A percentile compares a stretch with the other conserved stretches of the same genome.
These are phyloP conservation scores for Aureobasidium namibiae DNA, from an alignment of 2,329 filamentous ascomycete genomes.

Conservation along the genomic window DNA sequence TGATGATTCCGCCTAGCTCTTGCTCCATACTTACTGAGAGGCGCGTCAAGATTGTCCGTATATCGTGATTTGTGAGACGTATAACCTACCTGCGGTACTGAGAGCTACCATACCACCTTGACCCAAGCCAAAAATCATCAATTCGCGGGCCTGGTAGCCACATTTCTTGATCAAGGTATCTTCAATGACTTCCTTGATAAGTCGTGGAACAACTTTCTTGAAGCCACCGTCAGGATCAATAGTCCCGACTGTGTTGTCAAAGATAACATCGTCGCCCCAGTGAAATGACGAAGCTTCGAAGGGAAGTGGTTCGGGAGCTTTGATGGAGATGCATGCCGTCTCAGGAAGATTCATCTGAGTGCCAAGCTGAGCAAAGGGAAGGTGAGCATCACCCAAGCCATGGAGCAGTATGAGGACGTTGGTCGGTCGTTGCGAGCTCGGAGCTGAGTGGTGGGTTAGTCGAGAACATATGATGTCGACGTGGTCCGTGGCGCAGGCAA, in stretches of 20 bases:
- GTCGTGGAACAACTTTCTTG: slow-evolving; percentile 31
- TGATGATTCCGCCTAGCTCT: slow-evolving; percentile 52
- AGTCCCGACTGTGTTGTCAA: slow-evolving; percentile 41
- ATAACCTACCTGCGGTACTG: slow-evolving; percentile 31
- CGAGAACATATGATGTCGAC: neutral
- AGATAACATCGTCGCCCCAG: slow-evolving; percentile 53
- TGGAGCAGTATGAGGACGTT: slow-evolving; percentile 77
- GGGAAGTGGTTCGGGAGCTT: slow-evolving; percentile 61
- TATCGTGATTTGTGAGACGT: neutral
- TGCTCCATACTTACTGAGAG: slow-evolving; percentile 13
- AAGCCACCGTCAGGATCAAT: slow-evolving; percentile 50
- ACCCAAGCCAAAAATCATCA: slow-evolving; percentile 48
- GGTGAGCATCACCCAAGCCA: slow-evolving; percentile 69
- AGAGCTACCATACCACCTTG: slow-evolving; percentile 51
- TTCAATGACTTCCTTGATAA: slow-evolving; percentile 37
- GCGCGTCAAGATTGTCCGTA: neutral
- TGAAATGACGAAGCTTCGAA: slow-evolving; percentile 59
- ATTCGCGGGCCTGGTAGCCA: slow-evolving; percentile 40
- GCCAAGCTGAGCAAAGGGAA: slow-evolving; percentile 61
- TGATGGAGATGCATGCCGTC: slow-evolving; percentile 65
- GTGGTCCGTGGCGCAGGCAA: slow-evolving; percentile 9
- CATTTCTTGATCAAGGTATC: slow-evolving; percentile 41
- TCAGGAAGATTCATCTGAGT: slow-evolving; percentile 64
- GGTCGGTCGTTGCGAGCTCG: slow-evolving; percentile 50
- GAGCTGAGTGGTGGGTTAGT: slow-evolving; percentile 25